Percentiles rank a stretch among this genome's conserved stretches.
phyloP scores from a whole-genome alignment of 352 stramenopile genomes.

The Phytophthora pini region DNA sequence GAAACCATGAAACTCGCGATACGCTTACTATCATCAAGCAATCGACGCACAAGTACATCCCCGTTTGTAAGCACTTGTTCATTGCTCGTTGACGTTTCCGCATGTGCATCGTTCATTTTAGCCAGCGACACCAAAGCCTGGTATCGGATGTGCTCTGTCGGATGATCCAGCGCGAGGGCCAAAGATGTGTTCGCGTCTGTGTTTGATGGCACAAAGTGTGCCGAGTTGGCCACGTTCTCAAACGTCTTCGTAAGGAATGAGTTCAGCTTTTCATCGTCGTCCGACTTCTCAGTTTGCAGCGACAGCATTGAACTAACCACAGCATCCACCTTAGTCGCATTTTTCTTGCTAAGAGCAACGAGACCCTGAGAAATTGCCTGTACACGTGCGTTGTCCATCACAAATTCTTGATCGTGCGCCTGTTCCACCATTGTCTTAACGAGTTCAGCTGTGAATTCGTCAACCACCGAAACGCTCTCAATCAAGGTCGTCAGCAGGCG shows the following conservation, averaged over 20 bases:
- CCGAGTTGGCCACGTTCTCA: conserved; percentile 73
- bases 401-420: conserved; percentile 52
- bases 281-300: conserved; percentile 44
- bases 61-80: conserved; percentile 58
- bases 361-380: conserved; percentile 53
- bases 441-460: conserved; percentile 60
- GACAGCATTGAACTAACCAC: conserved; percentile 40
- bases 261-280: conserved; percentile 60
- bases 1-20: conserved; percentile 69
- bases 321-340: conserved; percentile 58
- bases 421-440: conserved; percentile 55
- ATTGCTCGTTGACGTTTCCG: conserved; percentile 14
- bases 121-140: conserved; percentile 72
- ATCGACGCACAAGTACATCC: conserved; percentile 67
- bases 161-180: conserved; percentile 79
- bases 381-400: conserved; percentile 42
- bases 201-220: conserved; percentile 73
- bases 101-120: conserved; percentile 52
- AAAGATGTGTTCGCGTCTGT: conserved; percentile 77
- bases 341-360: conserved; percentile 65
- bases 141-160: conserved; percentile 77
- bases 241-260: conserved; percentile 76
- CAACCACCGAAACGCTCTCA: conserved; percentile 44
- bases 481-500: conserved; percentile 51
- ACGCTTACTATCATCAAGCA: conserved; percentile 78